A percentile compares a stretch with the other conserved stretches of the same genome.
Conservation (phyloP, 2,329 filamentous ascomycete genomes). For the Neonectria sp. region DNA sequence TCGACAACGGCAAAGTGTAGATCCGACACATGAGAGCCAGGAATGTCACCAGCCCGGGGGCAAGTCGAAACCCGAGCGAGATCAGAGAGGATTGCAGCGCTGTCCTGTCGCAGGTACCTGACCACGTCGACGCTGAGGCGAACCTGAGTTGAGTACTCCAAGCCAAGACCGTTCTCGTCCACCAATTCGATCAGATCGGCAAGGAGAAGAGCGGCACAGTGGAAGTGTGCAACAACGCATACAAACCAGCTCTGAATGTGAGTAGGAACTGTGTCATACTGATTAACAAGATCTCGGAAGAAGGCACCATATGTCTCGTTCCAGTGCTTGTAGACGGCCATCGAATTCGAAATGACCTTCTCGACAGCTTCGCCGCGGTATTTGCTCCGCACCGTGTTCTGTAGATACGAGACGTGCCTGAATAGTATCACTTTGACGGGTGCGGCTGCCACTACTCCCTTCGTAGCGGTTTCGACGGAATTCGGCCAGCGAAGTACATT, state of each 20-base stretch:
- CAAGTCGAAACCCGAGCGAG: conserved; percentile 63
- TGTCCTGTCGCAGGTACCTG: conserved; percentile 58
- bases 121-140: conserved; percentile 54
- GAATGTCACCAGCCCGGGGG: conserved; percentile 45
- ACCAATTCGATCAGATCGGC: conserved; percentile 68
- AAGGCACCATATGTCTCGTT: conserved; percentile 66
- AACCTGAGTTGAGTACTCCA: conserved; percentile 43
- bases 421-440: conserved; percentile 73
- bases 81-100: conserved; percentile 62
- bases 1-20: conserved; percentile 69
- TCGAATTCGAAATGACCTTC: conserved; percentile 61
- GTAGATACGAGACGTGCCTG: conserved; percentile 69
- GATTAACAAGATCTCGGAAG: conserved; percentile 64
- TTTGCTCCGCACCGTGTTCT: conserved; percentile 63
- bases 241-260: conserved; percentile 74
- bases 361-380: conserved; percentile 59
- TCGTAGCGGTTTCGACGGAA: conserved; percentile 65
- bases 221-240: conserved; percentile 71
- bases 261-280: conserved; percentile 65
- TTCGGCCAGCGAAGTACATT: conserved; percentile 65
- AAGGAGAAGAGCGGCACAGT: conserved; percentile 68
- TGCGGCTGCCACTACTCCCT: conserved; percentile 65
- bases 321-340: conserved; percentile 70
- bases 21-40: conserved; percentile 49
- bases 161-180: conserved; percentile 56